A percentile compares a stretch with the other conserved stretches of the same genome.
Evolutionary conservation across 2,329 filamentous ascomycete species (phyloP).

Genomic region (Aspergillus sergii): DNA sequence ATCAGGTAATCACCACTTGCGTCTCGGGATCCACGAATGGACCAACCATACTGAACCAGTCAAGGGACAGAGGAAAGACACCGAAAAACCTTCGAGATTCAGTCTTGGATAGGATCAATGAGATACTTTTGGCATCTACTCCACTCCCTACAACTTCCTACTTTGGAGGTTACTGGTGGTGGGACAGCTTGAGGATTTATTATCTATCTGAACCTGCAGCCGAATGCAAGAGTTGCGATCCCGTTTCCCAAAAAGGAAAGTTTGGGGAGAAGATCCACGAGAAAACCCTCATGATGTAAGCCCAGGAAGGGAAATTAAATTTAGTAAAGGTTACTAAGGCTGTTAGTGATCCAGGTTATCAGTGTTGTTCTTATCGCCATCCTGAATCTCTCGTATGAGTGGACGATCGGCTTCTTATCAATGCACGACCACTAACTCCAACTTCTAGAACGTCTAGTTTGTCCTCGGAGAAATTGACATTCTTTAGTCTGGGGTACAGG

Average conservation of each 20-base stretch:
- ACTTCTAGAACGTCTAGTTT: not conserved
- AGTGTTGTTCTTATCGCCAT: not conserved
- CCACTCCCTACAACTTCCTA: slow-evolving; percentile 23
- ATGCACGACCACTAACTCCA: not conserved
- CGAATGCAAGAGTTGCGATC: not conserved
- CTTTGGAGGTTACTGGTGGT: slow-evolving; percentile 47
- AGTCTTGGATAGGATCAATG: not conserved
- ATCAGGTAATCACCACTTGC: not conserved
- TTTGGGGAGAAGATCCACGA: not conserved
- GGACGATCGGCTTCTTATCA: not conserved
- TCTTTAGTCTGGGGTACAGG: not conserved
- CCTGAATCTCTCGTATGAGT: not conserved
- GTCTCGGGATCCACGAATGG: not conserved
- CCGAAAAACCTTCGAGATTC: not conserved
- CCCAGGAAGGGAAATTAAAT: not conserved
- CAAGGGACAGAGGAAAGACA: not conserved
- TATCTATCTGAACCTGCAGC: not conserved
- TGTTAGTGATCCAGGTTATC: not conserved
- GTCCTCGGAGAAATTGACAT: not conserved
- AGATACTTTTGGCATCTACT: not conserved
- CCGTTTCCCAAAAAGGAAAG: not conserved
- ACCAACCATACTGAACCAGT: not conserved
- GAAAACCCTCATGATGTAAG: not conserved
- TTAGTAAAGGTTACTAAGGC: not conserved
- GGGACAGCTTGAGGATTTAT: not conserved